Evolutionary conservation across 352 stramenopile genomes (phyloP).

Genomic region (Sclerospora graminicola): DNA sequence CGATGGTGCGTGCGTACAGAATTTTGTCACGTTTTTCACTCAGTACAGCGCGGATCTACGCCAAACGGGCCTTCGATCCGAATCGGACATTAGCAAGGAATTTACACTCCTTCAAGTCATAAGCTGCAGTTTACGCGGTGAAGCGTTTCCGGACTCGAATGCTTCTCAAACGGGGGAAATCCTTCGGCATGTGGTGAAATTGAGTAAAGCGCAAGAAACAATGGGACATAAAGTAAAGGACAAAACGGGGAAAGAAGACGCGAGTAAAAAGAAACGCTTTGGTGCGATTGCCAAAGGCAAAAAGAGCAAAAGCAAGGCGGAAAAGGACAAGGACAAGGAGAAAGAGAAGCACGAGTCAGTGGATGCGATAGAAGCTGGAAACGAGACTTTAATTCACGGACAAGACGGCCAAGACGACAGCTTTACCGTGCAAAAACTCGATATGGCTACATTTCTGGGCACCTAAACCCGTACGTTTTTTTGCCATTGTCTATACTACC

Average conservation of each 20-base stretch:
- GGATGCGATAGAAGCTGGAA: too few species aligned
- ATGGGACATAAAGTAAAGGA: slow-evolving; percentile 24
- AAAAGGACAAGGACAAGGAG: slow-evolving; percentile 23
- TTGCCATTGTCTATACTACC: neutral
- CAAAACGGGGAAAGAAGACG: slow-evolving; percentile 40
- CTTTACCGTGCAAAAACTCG: slow-evolving; percentile 66
- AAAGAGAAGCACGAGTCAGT: slow-evolving; percentile 8
- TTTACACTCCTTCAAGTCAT: slow-evolving; percentile 48
- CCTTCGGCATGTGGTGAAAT: slow-evolving; percentile 45
- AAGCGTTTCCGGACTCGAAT: slow-evolving; percentile 17
- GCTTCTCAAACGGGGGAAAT: slow-evolving; percentile 21
- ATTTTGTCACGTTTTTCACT: slow-evolving; percentile 60
- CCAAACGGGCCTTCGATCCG: slow-evolving; percentile 52
- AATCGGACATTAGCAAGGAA: slow-evolving; percentile 58
- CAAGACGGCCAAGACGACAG: slow-evolving; percentile 28
- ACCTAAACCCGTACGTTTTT: slow-evolving; percentile 12
- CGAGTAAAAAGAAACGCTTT: slow-evolving; percentile 33
- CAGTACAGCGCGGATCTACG: slow-evolving; percentile 58
- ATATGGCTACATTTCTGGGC: slow-evolving; percentile 67
- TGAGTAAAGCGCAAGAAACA: slow-evolving; percentile 51
- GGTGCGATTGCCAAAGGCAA: slow-evolving; percentile 24
- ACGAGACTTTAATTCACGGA: neutral
- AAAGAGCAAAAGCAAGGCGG: slow-evolving; percentile 22
- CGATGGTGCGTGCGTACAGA: slow-evolving; percentile 13
- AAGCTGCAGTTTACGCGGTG: slow-evolving; percentile 25